Evolutionary conservation across 345 rosid species (phyloP), one percentile per base, ranked within the genome.

Genomic region (Schrenkiella parvula): DNA sequence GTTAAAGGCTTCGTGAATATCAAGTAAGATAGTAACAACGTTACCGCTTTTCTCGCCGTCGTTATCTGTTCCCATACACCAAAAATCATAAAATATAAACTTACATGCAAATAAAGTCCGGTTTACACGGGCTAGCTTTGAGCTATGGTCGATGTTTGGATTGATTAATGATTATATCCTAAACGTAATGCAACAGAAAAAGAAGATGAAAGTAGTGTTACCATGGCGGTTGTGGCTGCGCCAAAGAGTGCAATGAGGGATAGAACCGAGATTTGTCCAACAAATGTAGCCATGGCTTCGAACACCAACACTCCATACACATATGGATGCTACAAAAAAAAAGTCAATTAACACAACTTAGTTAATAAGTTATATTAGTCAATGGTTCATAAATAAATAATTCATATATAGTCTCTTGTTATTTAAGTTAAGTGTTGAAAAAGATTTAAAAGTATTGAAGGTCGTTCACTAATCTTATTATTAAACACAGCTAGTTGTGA

Each of bases 161-260:
- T 14, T 5, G 17, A 41, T 29, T 7, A 0, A 3, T 3, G 6
- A 28, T 13, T 4, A 25, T 38, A 39, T 14, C 2, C 29, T 21
- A 21, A 46, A 44, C 34, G 2, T 2, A 57, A 10, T 43, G 35
- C 28, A 10, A 6, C 38, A 31, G 10, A 50, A 13, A 50, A 61
- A 51, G 19, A 70, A 39, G 17, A 29, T 18, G 23, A 28, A 29
- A 38, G 28, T 19, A n/a, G 35, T 2, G 6, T 68, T 91, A 88
- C 95, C 95, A 91, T 89, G 38, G 97, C 95, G 42, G 95, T 91
- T 13, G 88, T 83, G 53, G 97, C 95, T 61, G 97, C 97, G 5
- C 97, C 95, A 9, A 89, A 91, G 52, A 91, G 73, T 1, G 95
- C 95, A 60, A 89, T 86, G 80, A 91, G 93, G 13, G 89, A 89